These are phyloP conservation scores for Penicillium sp. DNA, from an alignment of 2,329 filamentous ascomycete genomes.

Conservation along the genomic window DNA sequence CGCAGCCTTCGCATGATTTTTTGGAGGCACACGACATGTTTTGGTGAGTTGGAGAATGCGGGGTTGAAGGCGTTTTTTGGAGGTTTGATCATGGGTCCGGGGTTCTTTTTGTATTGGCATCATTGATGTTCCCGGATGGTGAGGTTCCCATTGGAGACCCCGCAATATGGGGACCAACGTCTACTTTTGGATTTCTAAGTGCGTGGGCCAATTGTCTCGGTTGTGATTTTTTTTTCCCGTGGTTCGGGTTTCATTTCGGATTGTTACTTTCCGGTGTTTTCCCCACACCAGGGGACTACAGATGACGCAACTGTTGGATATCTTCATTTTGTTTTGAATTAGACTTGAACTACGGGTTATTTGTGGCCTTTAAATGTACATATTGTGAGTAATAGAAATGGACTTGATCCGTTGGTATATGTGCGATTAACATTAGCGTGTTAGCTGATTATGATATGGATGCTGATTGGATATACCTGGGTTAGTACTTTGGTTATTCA, in stretches of 20 bases:
- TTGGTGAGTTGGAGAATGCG: not conserved
- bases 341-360: not conserved
- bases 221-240: not conserved
- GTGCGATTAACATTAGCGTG: not conserved
- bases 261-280: not conserved
- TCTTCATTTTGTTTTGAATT: not conserved
- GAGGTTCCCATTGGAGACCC: conserved; percentile 1
- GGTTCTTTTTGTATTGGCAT: not conserved
- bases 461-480: not conserved
- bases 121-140: not conserved
- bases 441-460: not conserved
- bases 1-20: conserved; percentile 36
- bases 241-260: not conserved
- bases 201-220: not conserved
- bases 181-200: not conserved
- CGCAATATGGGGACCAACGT: not conserved
- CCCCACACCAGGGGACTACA: not conserved
- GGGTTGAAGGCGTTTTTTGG: not conserved
- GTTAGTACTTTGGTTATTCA: no score
- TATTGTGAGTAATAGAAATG: not conserved
- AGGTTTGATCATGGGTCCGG: not conserved
- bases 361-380: not conserved
- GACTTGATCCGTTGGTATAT: not conserved
- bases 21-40: conserved; percentile 1
- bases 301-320: not conserved